Evolutionary conservation across 2,329 filamentous ascomycete species (phyloP).

Genomic region (Talaromyces atroroseus): DNA sequence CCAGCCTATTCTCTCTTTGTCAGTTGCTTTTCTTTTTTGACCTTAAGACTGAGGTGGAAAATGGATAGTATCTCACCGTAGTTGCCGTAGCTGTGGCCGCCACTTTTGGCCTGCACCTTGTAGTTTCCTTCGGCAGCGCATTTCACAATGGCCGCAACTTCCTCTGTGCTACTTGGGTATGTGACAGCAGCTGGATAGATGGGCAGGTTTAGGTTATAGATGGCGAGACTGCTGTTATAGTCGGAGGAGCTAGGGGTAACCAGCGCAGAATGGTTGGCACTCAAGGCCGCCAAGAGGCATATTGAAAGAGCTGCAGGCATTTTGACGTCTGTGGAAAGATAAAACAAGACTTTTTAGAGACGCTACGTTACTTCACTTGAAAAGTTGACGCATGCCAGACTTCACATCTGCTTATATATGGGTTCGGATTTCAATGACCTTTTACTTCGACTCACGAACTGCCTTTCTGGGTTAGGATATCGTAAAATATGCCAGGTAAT

Average conservation of each 20-base stretch:
- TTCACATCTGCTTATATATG: no score
- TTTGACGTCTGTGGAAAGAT: neutral
- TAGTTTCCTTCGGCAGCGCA: constrained; percentile 40
- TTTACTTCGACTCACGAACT: no score
- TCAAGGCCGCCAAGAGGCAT: constrained; percentile 9
- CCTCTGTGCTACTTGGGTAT: constrained; percentile 28
- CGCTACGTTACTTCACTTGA: neutral
- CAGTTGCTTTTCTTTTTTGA: neutral
- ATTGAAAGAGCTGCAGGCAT: neutral
- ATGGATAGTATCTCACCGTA: constrained; percentile 30
- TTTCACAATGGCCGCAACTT: constrained; percentile 45
- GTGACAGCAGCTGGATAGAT: constrained; percentile 29
- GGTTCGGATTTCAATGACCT: no score
- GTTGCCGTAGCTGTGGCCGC: constrained; percentile 52
- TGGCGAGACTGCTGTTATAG: constrained; percentile 14
- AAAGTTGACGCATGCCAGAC: no score
- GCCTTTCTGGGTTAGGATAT: no score
- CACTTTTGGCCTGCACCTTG: constrained; percentile 48
- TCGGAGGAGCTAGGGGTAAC: constrained; percentile 1
- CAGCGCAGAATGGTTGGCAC: neutral
- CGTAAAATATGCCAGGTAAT: no score
- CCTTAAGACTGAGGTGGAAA: no score
- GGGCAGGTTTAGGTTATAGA: constrained; percentile 28
- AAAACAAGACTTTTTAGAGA: neutral
- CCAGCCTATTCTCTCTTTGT: constrained; percentile 22